Base-by-base conservation (phyloP, 495 filamentous ascomycete genomes). In the Lichenothelia convexa region DNA sequence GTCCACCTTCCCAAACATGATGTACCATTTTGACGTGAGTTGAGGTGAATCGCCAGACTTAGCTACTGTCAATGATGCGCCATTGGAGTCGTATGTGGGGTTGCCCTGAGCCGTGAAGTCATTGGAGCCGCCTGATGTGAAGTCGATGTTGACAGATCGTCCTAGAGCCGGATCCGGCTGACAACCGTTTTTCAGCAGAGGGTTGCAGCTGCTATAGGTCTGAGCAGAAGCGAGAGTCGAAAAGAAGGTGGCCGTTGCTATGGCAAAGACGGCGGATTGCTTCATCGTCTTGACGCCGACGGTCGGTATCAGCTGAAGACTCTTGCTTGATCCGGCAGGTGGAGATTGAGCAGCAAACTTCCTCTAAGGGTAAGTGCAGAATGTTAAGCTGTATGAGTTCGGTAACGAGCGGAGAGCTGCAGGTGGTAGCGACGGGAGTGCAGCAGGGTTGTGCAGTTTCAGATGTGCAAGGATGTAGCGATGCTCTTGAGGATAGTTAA, bases 1-100 rank as follows among this genome's bases (percentile, higher is more conserved):
- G 27, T 73, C 68, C 21, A 75, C 64, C 34, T 59, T 61, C 8
- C 74, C 74, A 45, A 77, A 79, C 74, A 79, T 79, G 50, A 79
- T 77, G 55, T 78, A 79, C 68, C 70, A 79, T 40, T 70, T 70
- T 20, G 73, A 77, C 45, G 70, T 68, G 39, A 97, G 68, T 48
- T 83, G 70, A 1, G 89, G 89, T 2, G 82, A 68, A 54, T 97
- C 84, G 27, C 84, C 83, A 34, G 72, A 55, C 46, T 76, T 64
- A n/a, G 74, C 61, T 30, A 97, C 75, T n/a, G 81, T 83, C 55
- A 95, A 93, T 4, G 63, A 66, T 11, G 68, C 84, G 30, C 91
- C 89, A 53, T 82, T 73, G 19, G 67, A 63, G 44, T 68, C 73
- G 55, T 85, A 93, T 0, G 73, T 70, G 2, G 65, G 65, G 32